A percentile compares a stretch with the other conserved stretches of the same genome.
Conservation (phyloP, 257 asterid species). For the Nicotiana obtusifolia region DNA sequence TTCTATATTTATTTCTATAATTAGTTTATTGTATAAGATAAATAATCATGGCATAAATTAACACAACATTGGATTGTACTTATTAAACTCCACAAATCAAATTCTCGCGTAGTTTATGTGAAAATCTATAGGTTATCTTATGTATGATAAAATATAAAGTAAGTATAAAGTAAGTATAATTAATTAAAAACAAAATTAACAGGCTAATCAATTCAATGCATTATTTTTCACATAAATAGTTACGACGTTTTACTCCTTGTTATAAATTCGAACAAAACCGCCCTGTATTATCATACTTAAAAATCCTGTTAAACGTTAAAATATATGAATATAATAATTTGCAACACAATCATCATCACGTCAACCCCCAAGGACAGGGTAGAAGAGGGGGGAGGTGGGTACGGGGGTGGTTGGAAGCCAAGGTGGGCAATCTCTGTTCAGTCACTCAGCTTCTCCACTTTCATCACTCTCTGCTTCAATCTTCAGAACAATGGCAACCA, state of each 20-base stretch:
- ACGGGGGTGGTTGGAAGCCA: neutral
- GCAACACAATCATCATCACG: neutral
- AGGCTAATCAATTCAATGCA: no score
- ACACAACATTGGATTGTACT: neutral
- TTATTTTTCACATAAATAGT: no score
- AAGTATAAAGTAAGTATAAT: no score
- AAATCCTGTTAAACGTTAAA: neutral
- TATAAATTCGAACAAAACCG: neutral
- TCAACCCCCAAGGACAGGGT: neutral
- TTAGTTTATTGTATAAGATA: neutral
- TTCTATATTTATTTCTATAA: no score
- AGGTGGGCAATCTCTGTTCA: neutral
- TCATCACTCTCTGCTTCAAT: neutral
- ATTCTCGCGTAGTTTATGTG: no score
- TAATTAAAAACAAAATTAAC: no score
- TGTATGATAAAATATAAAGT: no score
- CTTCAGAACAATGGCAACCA: conserved; percentile 34
- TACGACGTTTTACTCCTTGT: no score
- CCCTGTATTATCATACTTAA: neutral
- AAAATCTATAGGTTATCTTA: no score
- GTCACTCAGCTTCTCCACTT: neutral
- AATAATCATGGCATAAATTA: neutral
- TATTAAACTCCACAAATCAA: neutral
- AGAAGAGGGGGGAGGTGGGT: neutral
- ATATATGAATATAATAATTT: neutral